Conservation (phyloP, 345 rosid species). For the Camelina hispida region DNA sequence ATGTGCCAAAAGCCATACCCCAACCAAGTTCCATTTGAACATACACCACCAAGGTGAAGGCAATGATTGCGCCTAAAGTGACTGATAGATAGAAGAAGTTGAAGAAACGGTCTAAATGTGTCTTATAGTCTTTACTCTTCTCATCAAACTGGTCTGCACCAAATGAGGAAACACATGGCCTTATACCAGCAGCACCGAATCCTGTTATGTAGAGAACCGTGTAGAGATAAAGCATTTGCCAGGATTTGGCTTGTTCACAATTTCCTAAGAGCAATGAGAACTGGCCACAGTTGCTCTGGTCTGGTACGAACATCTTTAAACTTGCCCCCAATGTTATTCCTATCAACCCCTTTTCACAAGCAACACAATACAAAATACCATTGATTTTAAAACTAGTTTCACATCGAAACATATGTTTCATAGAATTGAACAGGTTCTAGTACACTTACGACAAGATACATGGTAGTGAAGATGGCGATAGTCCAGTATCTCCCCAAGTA, state of each 20-base stretch:
- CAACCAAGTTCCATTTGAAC: constrained; percentile 80
- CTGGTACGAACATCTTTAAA: constrained; percentile 61
- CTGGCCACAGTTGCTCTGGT: constrained; percentile 67
- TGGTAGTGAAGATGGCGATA: constrained; percentile 84
- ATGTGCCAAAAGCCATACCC: constrained; percentile 88
- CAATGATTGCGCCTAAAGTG: constrained; percentile 81
- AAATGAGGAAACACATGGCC: constrained; percentile 95
- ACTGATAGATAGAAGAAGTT: constrained; percentile 91
- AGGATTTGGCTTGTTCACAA: constrained; percentile 74
- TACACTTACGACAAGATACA: constrained; percentile 69
- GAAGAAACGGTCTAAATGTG: constrained; percentile 89
- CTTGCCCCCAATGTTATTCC: constrained; percentile 84
- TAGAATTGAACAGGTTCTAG: background rate
- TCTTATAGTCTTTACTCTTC: constrained; percentile 66
- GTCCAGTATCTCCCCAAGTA: constrained; percentile 97
- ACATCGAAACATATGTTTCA: constrained; percentile 6
- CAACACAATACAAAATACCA: background rate
- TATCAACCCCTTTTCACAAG: constrained; percentile 70
- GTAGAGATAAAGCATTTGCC: constrained; percentile 84
- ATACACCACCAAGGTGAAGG: constrained; percentile 88
- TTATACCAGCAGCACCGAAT: constrained; percentile 91
- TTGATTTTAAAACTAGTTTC: background rate
- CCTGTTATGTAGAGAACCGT: constrained; percentile 79
- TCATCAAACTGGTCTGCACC: constrained; percentile 99
- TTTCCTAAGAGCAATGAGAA: constrained; percentile 69